Percentiles rank a stretch among this genome's conserved stretches.
Evolutionary conservation across 345 rosid species (phyloP).

Genomic region (Ceriops decandra): DNA sequence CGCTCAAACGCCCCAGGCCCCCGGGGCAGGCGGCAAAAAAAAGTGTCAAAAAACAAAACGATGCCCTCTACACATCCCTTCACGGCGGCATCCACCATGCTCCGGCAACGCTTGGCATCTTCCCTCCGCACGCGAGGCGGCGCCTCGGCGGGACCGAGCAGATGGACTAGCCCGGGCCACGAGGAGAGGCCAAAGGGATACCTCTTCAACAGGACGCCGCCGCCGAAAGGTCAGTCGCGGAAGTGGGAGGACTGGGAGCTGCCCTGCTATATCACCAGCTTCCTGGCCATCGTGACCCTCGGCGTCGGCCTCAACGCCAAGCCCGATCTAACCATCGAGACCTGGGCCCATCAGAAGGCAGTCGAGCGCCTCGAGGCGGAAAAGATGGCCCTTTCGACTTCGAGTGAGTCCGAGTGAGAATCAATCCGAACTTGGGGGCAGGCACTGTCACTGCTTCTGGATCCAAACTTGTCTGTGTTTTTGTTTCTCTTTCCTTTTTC

Average conservation of each 20-base stretch:
- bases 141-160: slow-evolving; percentile 54
- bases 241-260: slow-evolving; percentile 99
- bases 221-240: slow-evolving; percentile 75
- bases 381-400: slow-evolving; percentile 28
- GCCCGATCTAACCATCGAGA: slow-evolving; percentile 98
- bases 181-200: slow-evolving; percentile 91
- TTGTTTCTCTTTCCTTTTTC: background rate
- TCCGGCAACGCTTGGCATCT: slow-evolving; percentile 67
- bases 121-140: slow-evolving; percentile 34
- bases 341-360: slow-evolving; percentile 99
- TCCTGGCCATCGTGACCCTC: slow-evolving; percentile 84
- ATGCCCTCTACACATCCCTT: slow-evolving; percentile 11
- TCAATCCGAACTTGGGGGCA: background rate
- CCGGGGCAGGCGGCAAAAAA: no score
- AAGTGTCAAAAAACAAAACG: background rate
- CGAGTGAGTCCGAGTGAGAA: slow-evolving; percentile 20
- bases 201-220: slow-evolving; percentile 73
- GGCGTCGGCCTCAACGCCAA: slow-evolving; percentile 97
- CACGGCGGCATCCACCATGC: slow-evolving; percentile 40
- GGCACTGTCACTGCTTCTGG: background rate
- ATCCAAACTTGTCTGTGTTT: background rate
- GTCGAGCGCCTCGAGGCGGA: slow-evolving; percentile 79
- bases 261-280: slow-evolving; percentile 96
- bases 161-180: slow-evolving; percentile 88
- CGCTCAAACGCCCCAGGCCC: no score